Evolutionary conservation across 2,329 filamentous ascomycete genomes (phyloP), one percentile per base, ranked within the genome.

Genomic region (Ophiosphaerella korrae): DNA sequence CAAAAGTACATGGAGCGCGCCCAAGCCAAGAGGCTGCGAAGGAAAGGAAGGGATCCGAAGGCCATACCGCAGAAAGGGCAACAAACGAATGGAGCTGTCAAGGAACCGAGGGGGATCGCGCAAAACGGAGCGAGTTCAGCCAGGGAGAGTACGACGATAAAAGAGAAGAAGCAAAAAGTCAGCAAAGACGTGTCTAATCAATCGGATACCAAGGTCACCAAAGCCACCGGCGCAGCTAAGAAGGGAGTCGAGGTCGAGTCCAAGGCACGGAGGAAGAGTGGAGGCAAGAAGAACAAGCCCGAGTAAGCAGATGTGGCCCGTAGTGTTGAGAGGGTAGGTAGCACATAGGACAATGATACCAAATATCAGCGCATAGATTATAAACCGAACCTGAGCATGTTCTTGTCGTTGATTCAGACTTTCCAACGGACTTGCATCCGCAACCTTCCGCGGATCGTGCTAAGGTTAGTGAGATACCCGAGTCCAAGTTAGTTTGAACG

Each of bases 1-100:
- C 59, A 73, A 41, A 70, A 70, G 60, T 76, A 76, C 51, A 81
- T 81, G 50, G 73, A 81, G 63, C 68, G 76, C 33, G 76, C 72
- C 24, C 66, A 76, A 58, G 75, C 74, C 41, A 71, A 72, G 54
- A 63, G 70, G 13, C 51, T 80, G 50, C 72, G 78, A 49, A 71
- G 70, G 58, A 81, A 80, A 65, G 79, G 79, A 21, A 72, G 76
- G 44, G 75, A 81, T 56, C 78, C 78, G 0, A 80, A 74, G 57
- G 71, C 72, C 1, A 40, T 64, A 3, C 52, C 56, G 37, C 50
- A 45, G 48, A 71, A 69, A 50, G 57, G 47, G 13, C 42, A 52
- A 37, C 12, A 55, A 52, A 23, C 54, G 32, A 21, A 52, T 36
- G n/a, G 52, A n/a, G 44, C 11, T 18, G 29, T 29, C 6, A 46